Percentiles rank a stretch among this genome's conserved stretches.
Conservation (phyloP, 495 filamentous ascomycete species). For the Penicillium desertorum region DNA sequence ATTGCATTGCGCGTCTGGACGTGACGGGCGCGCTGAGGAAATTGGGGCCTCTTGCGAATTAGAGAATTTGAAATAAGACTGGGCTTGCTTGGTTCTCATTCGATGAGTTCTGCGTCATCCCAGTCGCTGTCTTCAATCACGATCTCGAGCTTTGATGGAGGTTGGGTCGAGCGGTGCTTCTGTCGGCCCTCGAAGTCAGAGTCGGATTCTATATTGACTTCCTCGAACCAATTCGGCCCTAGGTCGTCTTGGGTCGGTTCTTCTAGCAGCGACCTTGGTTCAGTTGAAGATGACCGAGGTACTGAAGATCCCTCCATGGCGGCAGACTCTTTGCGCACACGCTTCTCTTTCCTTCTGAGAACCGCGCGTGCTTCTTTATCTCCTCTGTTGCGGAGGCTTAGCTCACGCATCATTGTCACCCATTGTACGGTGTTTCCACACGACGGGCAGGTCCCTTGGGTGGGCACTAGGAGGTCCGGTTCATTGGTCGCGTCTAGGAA, state of each 20-base stretch:
- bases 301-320: background rate
- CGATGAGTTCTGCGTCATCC: slow-evolving; percentile 50
- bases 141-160: slow-evolving; percentile 32
- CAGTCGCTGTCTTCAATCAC: slow-evolving; percentile 65
- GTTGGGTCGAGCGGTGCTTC: slow-evolving; percentile 16
- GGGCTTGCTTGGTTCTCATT: slow-evolving; percentile 31
- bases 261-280: slow-evolving; percentile 10
- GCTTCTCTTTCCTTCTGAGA: slow-evolving; percentile 53
- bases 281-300: background rate
- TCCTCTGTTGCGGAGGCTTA: slow-evolving; percentile 68
- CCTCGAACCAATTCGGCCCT: slow-evolving; percentile 41
- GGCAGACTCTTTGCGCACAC: slow-evolving; percentile 21
- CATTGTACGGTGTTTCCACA: slow-evolving; percentile 66
- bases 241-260: slow-evolving; percentile 32
- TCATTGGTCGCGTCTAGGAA: slow-evolving; percentile 54
- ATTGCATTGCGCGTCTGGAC: slow-evolving; percentile 41
- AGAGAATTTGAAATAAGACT: slow-evolving; percentile 1
- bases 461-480: slow-evolving; percentile 59
- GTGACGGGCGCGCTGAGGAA: slow-evolving; percentile 39
- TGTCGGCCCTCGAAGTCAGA: slow-evolving; percentile 23
- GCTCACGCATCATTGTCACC: slow-evolving; percentile 77
- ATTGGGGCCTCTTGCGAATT: slow-evolving; percentile 42
- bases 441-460: slow-evolving; percentile 66
- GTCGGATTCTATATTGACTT: slow-evolving; percentile 38
- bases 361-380: slow-evolving; percentile 63